phyloP scores from a whole-genome alignment of 108 stramenopile genomes.

The Schizochytrium sp. region DNA sequence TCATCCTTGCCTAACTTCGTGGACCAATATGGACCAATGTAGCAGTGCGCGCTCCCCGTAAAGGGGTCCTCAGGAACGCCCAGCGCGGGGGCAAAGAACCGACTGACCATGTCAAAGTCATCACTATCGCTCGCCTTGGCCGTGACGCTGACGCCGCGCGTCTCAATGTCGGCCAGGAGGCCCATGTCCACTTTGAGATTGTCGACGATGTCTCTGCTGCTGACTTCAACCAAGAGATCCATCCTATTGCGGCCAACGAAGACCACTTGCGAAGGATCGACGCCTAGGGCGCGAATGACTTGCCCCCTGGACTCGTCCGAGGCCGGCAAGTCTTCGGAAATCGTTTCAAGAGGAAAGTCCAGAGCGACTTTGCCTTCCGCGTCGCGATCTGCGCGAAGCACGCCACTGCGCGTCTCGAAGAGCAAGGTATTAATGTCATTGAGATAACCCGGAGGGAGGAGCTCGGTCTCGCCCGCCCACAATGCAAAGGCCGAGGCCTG shows the following conservation, averaged over 20 bases:
- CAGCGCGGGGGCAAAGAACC: slow-evolving; percentile 84
- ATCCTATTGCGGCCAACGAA: slow-evolving; percentile 30
- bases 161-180: slow-evolving; percentile 18
- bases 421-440: neutral
- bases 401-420: slow-evolving; percentile 40
- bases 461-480: slow-evolving; percentile 23
- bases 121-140: slow-evolving; percentile 25
- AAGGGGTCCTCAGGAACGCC: slow-evolving; percentile 96
- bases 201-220: neutral
- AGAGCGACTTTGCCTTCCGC: slow-evolving; percentile 8
- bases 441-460: neutral
- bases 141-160: slow-evolving; percentile 32
- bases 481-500: slow-evolving; percentile 42
- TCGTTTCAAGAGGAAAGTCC: slow-evolving; percentile 32
- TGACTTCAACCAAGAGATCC: slow-evolving; percentile 8
- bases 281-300: neutral
- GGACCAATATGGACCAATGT: slow-evolving; percentile 78
- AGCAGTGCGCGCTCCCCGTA: slow-evolving; percentile 87
- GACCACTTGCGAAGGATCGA: neutral
- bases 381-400: slow-evolving; percentile 7
- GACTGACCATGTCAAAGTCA: slow-evolving; percentile 56
- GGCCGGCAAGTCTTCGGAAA: neutral
- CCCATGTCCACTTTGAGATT: neutral
- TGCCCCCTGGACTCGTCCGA: neutral
- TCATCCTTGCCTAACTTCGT: slow-evolving; percentile 55